Base-by-base conservation (phyloP, 495 filamentous ascomycete species). In the Jackrogersella multiformis region DNA sequence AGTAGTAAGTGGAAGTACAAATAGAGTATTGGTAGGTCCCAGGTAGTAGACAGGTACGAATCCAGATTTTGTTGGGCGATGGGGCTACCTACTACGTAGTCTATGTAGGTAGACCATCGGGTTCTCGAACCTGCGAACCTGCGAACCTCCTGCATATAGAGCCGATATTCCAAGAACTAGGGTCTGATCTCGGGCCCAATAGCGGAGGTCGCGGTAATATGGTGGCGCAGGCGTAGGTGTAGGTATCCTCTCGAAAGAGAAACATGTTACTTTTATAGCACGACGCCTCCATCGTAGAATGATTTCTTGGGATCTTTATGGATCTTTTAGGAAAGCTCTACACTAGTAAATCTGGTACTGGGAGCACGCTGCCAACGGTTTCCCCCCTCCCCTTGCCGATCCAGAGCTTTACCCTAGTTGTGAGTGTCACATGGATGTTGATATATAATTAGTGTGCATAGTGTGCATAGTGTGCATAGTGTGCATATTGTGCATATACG, bases 71-170 rank as follows among this genome's bases (percentile, higher is more conserved):
- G 61, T 58, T 58, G 54, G 61, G 46, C 28, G 30, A 35, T 53
- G 49, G 49, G 49, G 49, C 45, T 49, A 53, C 4, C 35, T 13
- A 5, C 10, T n/a, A n/a, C n/a, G n/a, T n/a, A n/a, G n/a, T n/a
- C n/a, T n/a, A n/a, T n/a, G n/a, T n/a, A n/a, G n/a, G 45, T 20
- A 30, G 34, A 48, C 52, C 39, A 16, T 63, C 35, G 49, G 59
- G n/a, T 62, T 55, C 57, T 56, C 56, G 56, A 59, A 59, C 42
- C 42, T 59, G 55, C 54, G 54, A 57, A 57, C 38, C 38, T 57
- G 56, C 56, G 44, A 61, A 24, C 24, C 42, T 61, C 57, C 57
- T 61, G 57, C 57, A 61, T 61, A 61, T 26, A 38, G 21, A 36
- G 57, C 42, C 34, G 44, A 52, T 48, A 15, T 24, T 48, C 45